Conservation (phyloP, 306 rosid genomes). For the Prinsepia uniflora region DNA sequence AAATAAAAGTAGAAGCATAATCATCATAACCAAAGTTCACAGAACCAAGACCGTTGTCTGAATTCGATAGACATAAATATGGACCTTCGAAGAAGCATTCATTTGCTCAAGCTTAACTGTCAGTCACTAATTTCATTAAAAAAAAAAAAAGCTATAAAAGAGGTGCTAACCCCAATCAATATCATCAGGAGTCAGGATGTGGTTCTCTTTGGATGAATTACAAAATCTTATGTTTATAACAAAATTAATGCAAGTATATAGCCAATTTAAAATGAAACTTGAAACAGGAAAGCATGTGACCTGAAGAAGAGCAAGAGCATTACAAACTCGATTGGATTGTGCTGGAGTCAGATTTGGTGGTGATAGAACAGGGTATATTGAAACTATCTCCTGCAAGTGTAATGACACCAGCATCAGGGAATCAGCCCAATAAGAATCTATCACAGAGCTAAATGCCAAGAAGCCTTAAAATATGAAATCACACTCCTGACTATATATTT, state of each 20-base stretch:
- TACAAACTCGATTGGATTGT: constrained; percentile 93
- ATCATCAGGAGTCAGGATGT: background rate
- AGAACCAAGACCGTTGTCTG: background rate
- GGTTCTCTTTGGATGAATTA: background rate
- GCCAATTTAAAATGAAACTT: background rate
- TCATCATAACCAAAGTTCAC: constrained; percentile 1
- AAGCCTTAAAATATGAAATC: background rate
- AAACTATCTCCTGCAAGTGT: constrained; percentile 62
- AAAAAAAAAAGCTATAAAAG: background rate
- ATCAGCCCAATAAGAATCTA: background rate
- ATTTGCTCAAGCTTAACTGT: background rate
- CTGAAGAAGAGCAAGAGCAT: constrained; percentile 94
- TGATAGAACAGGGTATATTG: constrained; percentile 70
- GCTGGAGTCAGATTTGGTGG: constrained; percentile 63
- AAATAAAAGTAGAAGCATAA: background rate
- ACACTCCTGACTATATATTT: background rate
- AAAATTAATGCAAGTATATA: background rate
- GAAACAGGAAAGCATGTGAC: constrained; percentile 33
- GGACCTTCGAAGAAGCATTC: background rate
- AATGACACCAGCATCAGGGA: constrained; percentile 1
- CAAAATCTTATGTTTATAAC: background rate
- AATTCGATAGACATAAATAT: background rate
- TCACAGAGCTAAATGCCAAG: background rate
- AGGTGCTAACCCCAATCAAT: background rate
- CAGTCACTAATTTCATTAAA: background rate